These are phyloP conservation scores for Mycena epipterygia DNA, from an alignment of 768 basidiomycete species.

Conservation along the genomic window DNA sequence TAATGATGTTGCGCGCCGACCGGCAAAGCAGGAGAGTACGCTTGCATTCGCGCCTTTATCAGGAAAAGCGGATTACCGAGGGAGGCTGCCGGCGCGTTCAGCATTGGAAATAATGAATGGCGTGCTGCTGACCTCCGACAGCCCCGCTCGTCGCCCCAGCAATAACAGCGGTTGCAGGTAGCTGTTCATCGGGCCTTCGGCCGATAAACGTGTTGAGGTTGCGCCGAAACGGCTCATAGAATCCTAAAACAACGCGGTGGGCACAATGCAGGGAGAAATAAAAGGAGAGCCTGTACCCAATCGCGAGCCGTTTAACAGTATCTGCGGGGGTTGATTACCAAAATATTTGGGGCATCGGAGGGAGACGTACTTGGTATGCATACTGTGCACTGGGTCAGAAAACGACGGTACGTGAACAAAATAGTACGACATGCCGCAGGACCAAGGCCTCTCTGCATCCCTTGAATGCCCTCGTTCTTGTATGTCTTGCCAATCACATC, in stretches of 20 bases:
- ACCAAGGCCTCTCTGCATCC: constrained; percentile 92
- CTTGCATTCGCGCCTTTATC: constrained; percentile 99
- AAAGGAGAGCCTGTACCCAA: constrained; percentile 64
- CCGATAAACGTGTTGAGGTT: constrained; percentile 79
- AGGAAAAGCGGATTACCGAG: constrained; percentile 94
- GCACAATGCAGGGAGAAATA: not conserved
- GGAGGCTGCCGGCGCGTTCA: constrained; percentile 58
- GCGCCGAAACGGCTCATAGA: constrained; percentile 93
- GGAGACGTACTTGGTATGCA: constrained; percentile 82
- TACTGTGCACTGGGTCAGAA: constrained; percentile 65
- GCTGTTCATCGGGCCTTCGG: constrained; percentile 70
- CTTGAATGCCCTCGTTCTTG: constrained; percentile 89
- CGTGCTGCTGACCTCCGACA: constrained; percentile 77
- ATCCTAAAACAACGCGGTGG: constrained; percentile 65
- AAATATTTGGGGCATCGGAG: constrained; percentile 25
- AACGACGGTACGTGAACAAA: not conserved
- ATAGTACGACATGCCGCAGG: constrained; percentile 64
- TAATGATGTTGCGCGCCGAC: constrained; percentile 97
- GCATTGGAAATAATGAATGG: not conserved
- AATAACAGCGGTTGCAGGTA: constrained; percentile 81
- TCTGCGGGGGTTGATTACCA: constrained; percentile 60
- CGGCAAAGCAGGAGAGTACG: constrained; percentile 94
- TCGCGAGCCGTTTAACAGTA: constrained; percentile 92
- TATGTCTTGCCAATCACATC: constrained; percentile 92
- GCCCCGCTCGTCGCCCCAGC: constrained; percentile 94